Conservation (phyloP, 2,329 filamentous ascomycete genomes). For the Aspergillus intermedius region DNA sequence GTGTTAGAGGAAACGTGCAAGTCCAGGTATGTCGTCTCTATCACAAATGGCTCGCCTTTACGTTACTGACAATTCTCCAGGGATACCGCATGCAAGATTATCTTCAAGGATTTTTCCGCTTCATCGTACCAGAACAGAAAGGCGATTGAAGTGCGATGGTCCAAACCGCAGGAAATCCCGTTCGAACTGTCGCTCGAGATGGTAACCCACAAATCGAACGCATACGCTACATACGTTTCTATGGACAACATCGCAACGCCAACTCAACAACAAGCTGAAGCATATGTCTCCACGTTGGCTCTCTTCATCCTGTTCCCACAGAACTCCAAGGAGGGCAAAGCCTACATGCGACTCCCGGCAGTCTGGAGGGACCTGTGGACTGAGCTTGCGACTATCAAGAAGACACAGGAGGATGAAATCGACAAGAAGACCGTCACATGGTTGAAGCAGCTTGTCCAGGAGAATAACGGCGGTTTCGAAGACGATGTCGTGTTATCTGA, state of each 20-base stretch:
- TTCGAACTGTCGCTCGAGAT: constrained; percentile 37
- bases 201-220: constrained; percentile 40
- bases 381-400: constrained; percentile 66
- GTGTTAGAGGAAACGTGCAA: constrained; percentile 83
- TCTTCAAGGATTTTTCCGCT: constrained; percentile 64
- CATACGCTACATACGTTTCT: constrained; percentile 54
- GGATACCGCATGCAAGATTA: constrained; percentile 62
- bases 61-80: too few relatives aligned
- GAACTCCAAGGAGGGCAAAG: constrained; percentile 79
- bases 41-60: too few relatives aligned
- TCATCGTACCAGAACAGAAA: constrained; percentile 71
- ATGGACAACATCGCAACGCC: constrained; percentile 71
- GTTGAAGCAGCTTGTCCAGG: constrained; percentile 44
- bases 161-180: constrained; percentile 58
- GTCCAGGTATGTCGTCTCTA: constrained; percentile 50
- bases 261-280: constrained; percentile 74
- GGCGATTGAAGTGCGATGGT: constrained; percentile 69
- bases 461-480: constrained; percentile 47
- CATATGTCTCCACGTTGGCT: constrained; percentile 72
- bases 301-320: constrained; percentile 74
- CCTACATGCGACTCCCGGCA: constrained; percentile 68
- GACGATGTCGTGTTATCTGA: constrained; percentile 69
- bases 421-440: constrained; percentile 64
- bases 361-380: constrained; percentile 81
- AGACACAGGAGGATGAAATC: constrained; percentile 60